These are phyloP conservation scores for Globisporangium nunn DNA, from an alignment of 352 stramenopile genomes.

Conservation along the genomic window DNA sequence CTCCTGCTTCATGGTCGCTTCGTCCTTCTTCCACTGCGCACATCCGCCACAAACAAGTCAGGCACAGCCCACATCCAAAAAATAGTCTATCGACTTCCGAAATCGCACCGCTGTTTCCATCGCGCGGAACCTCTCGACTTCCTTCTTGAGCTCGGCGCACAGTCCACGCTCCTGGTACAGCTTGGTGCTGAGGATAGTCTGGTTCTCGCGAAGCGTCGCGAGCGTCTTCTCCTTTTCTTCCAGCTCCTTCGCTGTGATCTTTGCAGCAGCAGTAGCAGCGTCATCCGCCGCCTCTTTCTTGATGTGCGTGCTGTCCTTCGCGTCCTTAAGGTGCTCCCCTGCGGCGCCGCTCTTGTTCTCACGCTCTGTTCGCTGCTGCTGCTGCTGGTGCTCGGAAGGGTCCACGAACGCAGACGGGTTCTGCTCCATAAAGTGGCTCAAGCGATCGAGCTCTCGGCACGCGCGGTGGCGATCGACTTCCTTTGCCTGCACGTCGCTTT, in stretches of 20 bases:
- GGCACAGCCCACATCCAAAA: neutral
- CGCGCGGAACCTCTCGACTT: slow-evolving; percentile 57
- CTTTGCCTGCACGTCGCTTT: slow-evolving; percentile 64
- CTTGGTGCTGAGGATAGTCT: slow-evolving; percentile 31
- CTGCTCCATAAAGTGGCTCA: slow-evolving; percentile 50
- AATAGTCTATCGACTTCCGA: neutral
- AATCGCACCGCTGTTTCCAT: slow-evolving; percentile 44
- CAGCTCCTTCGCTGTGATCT: slow-evolving; percentile 27
- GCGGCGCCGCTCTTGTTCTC: neutral
- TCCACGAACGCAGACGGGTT: slow-evolving; percentile 7
- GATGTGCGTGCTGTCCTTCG: neutral
- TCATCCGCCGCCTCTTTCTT: neutral
- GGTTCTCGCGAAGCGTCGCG: slow-evolving; percentile 28
- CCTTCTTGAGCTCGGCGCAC: slow-evolving; percentile 32
- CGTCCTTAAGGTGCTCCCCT: slow-evolving; percentile 1
- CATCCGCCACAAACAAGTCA: slow-evolving; percentile 1
- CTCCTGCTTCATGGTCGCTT: slow-evolving; percentile 38
- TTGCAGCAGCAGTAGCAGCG: neutral
- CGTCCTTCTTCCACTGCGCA: slow-evolving; percentile 54
- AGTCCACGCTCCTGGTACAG: slow-evolving; percentile 42
- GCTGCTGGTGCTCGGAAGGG: slow-evolving; percentile 16
- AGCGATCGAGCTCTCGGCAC: slow-evolving; percentile 68
- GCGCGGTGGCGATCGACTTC: slow-evolving; percentile 72
- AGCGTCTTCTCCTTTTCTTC: slow-evolving; percentile 26
- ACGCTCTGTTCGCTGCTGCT: slow-evolving; percentile 11